Conservation (phyloP, 202 grass and related monocot species). For the Zoysia matrella region DNA sequence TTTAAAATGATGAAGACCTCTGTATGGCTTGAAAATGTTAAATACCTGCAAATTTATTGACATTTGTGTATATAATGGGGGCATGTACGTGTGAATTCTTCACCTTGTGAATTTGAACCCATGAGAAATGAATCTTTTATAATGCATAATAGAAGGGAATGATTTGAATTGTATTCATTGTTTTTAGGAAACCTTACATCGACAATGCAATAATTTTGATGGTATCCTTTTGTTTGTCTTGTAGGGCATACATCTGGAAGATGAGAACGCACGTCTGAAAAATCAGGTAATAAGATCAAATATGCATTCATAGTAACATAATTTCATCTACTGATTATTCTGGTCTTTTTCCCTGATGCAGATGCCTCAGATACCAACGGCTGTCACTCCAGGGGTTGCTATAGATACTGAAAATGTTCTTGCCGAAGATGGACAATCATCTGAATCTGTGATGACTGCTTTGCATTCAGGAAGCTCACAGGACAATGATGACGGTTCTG, state of each 20-base stretch:
- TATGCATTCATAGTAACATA: background rate
- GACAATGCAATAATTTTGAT: background rate
- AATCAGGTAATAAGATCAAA: conserved; percentile 49
- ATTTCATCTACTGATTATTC: background rate
- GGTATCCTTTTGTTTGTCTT: conserved; percentile 32
- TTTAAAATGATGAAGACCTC: background rate
- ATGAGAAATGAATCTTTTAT: background rate
- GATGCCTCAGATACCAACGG: conserved; percentile 47
- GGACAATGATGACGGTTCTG: conserved; percentile 77
- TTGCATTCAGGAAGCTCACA: conserved; percentile 59
- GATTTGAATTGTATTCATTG: background rate
- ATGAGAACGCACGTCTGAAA: conserved; percentile 68
- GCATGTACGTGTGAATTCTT: background rate
- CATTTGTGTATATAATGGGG: background rate
- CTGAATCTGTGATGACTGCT: conserved; percentile 86
- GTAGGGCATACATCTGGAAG: conserved; percentile 62
- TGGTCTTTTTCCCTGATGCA: conserved; percentile 48
- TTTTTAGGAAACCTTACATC: background rate
- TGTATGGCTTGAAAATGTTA: background rate
- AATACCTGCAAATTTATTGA: background rate
- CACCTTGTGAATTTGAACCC: background rate
- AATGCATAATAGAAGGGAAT: background rate
- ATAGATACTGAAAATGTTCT: conserved; percentile 57
- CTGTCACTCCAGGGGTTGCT: conserved; percentile 28
- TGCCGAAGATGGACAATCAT: conserved; percentile 77